Evolutionary conservation across 768 basidiomycete species (phyloP), one percentile per base, ranked within the genome.

Genomic region (Pleurotus platypus): DNA sequence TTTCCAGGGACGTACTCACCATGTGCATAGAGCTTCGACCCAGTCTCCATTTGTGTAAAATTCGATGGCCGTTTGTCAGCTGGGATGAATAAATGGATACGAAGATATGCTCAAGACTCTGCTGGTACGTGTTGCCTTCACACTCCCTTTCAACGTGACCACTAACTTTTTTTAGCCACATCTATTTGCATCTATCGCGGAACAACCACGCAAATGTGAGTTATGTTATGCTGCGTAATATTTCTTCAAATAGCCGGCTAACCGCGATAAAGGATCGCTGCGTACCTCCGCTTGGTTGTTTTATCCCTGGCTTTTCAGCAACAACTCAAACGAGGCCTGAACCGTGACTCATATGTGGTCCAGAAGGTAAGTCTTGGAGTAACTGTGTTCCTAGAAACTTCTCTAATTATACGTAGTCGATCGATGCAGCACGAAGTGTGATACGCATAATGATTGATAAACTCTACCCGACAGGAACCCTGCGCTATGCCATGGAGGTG

Each of bases 281-380:
- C 80, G 16, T 85, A 84, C 62, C 70, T 83, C 15, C 78, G 81
- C 38, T 67, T 87, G 38, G 83, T 83, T 27, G 79, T 85, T 11
- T 77, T 83, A 46, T 76, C 82, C 11, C 73, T 74, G 45, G 83
- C 78, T 0, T 82, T 87, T 63, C 81, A 84, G 62, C 70, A 78
- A 46, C 72, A 71, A 43, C 69, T 71, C 45, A 75, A 74, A 61
- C 62, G 69, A 49, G 70, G 76, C 18, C 60, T 81, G 16, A 67
- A 70, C 1, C 72, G 69, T 4, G 71, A 76, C 43, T 80, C 76
- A 8, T 71, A 74, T 39, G 69, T 83, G 35, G 67, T 83, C 43
- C 62, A 67, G 13, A 72, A 78, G 38, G 57, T 57, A 38, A 16
- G 57, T 27, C 30, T n/a, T 13, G 20, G 27, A 15, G 20, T 20